These are phyloP conservation scores for Pseudopyrenochaeta lycopersici DNA, from an alignment of 2,329 filamentous ascomycete species.

Conservation along the genomic window DNA sequence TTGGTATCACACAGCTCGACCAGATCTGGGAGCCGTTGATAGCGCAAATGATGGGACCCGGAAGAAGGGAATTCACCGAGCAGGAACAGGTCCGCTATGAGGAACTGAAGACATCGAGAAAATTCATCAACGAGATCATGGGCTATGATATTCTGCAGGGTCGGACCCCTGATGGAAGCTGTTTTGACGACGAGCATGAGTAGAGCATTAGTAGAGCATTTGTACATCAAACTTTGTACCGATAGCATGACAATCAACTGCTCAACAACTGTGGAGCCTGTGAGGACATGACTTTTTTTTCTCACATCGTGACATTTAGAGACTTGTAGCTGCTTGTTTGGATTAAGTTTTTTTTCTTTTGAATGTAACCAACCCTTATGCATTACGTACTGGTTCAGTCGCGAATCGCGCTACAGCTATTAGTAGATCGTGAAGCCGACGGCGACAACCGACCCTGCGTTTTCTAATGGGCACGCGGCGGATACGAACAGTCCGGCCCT, in stretches of 20 bases:
- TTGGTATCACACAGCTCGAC: constrained; percentile 48
- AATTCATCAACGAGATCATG: constrained; percentile 48
- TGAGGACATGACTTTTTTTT: background rate
- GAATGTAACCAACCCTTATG: constrained; percentile 19
- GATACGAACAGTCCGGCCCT: constrained; percentile 11
- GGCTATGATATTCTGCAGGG: constrained; percentile 48
- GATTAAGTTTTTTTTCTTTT: constrained; percentile 23
- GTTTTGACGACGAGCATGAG: constrained; percentile 30
- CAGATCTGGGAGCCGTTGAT: constrained; percentile 48
- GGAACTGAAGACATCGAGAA: constrained; percentile 36
- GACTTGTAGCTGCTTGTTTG: constrained; percentile 10
- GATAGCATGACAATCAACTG: background rate
- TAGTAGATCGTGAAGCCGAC: constrained; percentile 17
- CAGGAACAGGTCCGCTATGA: constrained; percentile 38
- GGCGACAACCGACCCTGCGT: constrained; percentile 22
- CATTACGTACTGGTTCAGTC: constrained; percentile 31
- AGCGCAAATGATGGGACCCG: constrained; percentile 41
- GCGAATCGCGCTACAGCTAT: constrained; percentile 21
- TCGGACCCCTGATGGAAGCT: constrained; percentile 33
- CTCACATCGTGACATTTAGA: constrained; percentile 18
- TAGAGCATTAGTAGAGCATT: background rate
- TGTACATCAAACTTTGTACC: background rate
- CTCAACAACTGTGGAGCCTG: background rate
- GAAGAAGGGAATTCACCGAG: constrained; percentile 39
- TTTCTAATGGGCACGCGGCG: background rate